Evolutionary conservation across 2,329 filamentous ascomycete species (phyloP).

Genomic region (Periconia macrospinosa): DNA sequence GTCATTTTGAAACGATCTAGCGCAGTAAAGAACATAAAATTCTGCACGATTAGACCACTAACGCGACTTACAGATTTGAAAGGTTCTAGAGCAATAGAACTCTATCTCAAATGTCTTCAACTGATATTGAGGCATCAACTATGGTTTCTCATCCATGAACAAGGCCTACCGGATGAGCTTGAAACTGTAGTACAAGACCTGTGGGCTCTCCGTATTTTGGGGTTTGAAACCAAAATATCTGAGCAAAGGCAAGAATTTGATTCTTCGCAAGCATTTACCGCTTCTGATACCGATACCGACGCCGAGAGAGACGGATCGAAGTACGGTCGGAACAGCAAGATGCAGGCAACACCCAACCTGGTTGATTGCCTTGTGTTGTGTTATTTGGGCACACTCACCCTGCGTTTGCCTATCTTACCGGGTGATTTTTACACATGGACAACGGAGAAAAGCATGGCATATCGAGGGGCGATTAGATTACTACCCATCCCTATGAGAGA

Average conservation of each 20-base stretch:
- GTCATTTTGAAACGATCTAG: background rate
- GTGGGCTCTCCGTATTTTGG: conserved; percentile 75
- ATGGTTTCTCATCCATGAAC: conserved; percentile 68
- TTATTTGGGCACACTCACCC: conserved; percentile 75
- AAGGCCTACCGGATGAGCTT: conserved; percentile 70
- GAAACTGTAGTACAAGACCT: conserved; percentile 81
- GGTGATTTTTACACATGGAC: conserved; percentile 73
- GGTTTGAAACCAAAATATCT: conserved; percentile 51
- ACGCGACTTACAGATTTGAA: conserved; percentile 53
- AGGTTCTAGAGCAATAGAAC: conserved; percentile 70
- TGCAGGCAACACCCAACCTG: conserved; percentile 63
- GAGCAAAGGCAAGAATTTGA: conserved; percentile 37
- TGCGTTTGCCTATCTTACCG: conserved; percentile 75
- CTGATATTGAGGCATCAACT: conserved; percentile 82
- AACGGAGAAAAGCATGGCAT: conserved; percentile 69
- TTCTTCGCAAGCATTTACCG: conserved; percentile 59
- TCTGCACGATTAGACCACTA: conserved; percentile 11
- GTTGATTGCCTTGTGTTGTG: conserved; percentile 76
- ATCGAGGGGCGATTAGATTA: conserved; percentile 61
- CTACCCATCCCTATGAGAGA: conserved; percentile 67
- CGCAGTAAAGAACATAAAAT: background rate
- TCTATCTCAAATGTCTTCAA: conserved; percentile 85
- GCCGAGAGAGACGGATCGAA: conserved; percentile 37
- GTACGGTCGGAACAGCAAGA: conserved; percentile 46
- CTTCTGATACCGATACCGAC: conserved; percentile 52